phyloP scores from a whole-genome alignment of 2,329 filamentous ascomycete genomes.

The Fusarium globosum region DNA sequence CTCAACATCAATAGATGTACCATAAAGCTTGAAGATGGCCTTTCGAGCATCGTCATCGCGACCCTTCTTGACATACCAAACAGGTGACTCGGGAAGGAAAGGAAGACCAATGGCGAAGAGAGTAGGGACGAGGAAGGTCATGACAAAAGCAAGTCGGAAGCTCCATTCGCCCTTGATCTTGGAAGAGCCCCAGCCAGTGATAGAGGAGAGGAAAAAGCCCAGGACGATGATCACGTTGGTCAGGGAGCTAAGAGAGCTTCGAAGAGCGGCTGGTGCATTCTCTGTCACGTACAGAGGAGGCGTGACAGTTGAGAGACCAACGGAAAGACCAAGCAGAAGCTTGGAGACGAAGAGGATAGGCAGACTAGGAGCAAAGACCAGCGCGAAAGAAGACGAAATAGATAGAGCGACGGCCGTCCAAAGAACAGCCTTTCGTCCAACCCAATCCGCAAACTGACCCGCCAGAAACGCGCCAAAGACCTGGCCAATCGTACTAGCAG shows the following conservation, averaged over 20 bases:
- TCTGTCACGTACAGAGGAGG: constrained; percentile 47
- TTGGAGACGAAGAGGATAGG: constrained; percentile 46
- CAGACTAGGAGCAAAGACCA: constrained; percentile 43
- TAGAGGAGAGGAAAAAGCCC: constrained; percentile 46
- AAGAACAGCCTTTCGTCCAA: constrained; percentile 39
- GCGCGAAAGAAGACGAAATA: constrained; percentile 42
- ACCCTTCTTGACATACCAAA: constrained; percentile 46
- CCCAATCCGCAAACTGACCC: constrained; percentile 42
- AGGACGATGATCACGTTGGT: constrained; percentile 48
- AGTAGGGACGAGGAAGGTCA: constrained; percentile 45
- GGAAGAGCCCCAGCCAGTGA: constrained; percentile 44
- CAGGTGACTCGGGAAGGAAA: constrained; percentile 45
- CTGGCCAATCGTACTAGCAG: constrained; percentile 50
- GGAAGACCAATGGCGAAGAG: constrained; percentile 41
- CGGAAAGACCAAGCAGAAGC: constrained; percentile 42
- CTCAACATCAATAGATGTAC: constrained; percentile 35
- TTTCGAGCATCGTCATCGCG: constrained; percentile 44
- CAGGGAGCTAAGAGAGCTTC: constrained; percentile 43
- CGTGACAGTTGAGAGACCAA: constrained; percentile 43
- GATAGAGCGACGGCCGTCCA: constrained; percentile 42
- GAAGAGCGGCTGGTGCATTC: constrained; percentile 44
- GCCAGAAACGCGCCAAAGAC: constrained; percentile 44
- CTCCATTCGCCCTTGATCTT: constrained; percentile 45
- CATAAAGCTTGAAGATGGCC: constrained; percentile 43
- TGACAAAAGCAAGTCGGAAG: constrained; percentile 43